phyloP scores from a whole-genome alignment of 1,139 yeast genomes.

The Kodamaea sp. region DNA sequence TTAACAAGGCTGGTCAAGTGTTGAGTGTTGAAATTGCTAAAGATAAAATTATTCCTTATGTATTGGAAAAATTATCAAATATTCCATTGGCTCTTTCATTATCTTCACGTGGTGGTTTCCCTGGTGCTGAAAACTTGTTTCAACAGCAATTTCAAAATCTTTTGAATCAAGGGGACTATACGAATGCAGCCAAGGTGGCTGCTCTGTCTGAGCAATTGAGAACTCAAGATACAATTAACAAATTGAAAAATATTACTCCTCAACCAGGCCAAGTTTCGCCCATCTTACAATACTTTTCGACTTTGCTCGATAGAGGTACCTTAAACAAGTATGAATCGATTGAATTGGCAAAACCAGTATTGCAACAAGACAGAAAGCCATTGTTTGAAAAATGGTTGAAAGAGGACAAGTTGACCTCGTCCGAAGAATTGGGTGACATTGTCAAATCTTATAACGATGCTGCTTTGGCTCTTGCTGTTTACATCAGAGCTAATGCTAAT shows the following conservation, averaged over 20 bases:
- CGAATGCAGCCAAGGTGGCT: slow-evolving; percentile 93
- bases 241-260: slow-evolving; percentile 88
- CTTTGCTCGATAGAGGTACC: slow-evolving; percentile 87
- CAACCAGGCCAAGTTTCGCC: slow-evolving; percentile 96
- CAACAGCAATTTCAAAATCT: slow-evolving; percentile 86
- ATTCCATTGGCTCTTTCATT: slow-evolving; percentile 82
- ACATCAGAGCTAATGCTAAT: slow-evolving; percentile 79
- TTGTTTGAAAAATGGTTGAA: slow-evolving; percentile 94
- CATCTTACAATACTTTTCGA: slow-evolving; percentile 86
- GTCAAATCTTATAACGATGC: slow-evolving; percentile 80
- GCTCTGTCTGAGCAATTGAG: slow-evolving; percentile 93
- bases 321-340: slow-evolving; percentile 91
- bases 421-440: slow-evolving; percentile 96
- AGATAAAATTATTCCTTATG: slow-evolving; percentile 84
- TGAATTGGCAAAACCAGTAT: slow-evolving; percentile 91
- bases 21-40: slow-evolving; percentile 87
- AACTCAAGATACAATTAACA: slow-evolving; percentile 91
- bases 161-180: slow-evolving; percentile 80
- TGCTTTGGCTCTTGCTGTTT: slow-evolving; percentile 85
- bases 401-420: slow-evolving; percentile 88
- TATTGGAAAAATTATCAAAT: slow-evolving; percentile 80
- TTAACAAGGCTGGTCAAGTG: slow-evolving; percentile 94
- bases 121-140: slow-evolving; percentile 94
- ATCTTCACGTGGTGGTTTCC: slow-evolving; percentile 93
- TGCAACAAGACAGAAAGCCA: slow-evolving; percentile 93